Evolutionary conservation across 352 stramenopile genomes (phyloP).

Genomic region (Pythium brassicae): DNA sequence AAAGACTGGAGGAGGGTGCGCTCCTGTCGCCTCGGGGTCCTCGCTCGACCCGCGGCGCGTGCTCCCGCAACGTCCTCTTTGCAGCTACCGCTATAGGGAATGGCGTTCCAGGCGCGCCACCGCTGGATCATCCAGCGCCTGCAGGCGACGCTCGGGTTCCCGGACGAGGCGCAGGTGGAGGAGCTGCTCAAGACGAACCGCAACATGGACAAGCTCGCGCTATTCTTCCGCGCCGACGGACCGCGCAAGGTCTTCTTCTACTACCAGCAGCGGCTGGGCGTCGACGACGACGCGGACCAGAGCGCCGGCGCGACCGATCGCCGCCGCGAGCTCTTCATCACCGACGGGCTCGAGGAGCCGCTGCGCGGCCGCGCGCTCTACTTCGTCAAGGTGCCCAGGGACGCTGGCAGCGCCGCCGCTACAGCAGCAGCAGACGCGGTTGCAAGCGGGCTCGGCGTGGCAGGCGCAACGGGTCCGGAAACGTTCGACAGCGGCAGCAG

Average conservation of each 20-base stretch:
- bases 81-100: slow-evolving; percentile 14
- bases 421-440: neutral
- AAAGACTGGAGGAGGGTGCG: too few relatives aligned
- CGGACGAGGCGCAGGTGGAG: slow-evolving; percentile 70
- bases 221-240: slow-evolving; percentile 68
- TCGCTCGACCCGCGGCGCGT: too few relatives aligned
- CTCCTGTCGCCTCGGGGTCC: too few relatives aligned
- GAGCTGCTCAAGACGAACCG: slow-evolving; percentile 74
- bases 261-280: slow-evolving; percentile 40
- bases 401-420: neutral
- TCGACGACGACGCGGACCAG: slow-evolving; percentile 9
- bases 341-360: slow-evolving; percentile 67
- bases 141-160: slow-evolving; percentile 67
- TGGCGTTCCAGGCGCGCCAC: slow-evolving; percentile 84
- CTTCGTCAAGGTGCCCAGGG: slow-evolving; percentile 62
- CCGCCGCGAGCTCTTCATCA: slow-evolving; percentile 74
- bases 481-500: slow-evolving; percentile 12
- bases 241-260: slow-evolving; percentile 79
- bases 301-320: slow-evolving; percentile 14
- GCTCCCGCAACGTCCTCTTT: too few relatives aligned
- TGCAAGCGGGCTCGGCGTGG: slow-evolving; percentile 3
- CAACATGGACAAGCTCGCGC: slow-evolving; percentile 71
- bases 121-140: slow-evolving; percentile 84
- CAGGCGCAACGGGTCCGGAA: slow-evolving; percentile 7
- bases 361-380: slow-evolving; percentile 65